Percentiles rank a stretch among this genome's conserved stretches.
phyloP scores from a whole-genome alignment of 2,329 filamentous ascomycete genomes.

The Fusarium aywerte region DNA sequence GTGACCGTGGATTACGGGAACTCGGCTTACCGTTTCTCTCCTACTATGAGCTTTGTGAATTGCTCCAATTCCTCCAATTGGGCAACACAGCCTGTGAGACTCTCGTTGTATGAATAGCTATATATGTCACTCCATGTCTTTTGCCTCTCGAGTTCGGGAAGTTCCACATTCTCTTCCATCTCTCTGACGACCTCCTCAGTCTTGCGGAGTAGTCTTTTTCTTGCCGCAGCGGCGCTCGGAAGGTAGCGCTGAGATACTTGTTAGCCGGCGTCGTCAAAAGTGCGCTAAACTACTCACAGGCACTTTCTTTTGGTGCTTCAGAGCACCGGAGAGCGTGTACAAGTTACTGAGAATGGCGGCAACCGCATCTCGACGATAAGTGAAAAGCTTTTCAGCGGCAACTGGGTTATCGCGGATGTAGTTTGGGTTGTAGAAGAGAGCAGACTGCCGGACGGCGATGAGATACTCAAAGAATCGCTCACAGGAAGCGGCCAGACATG shows the following conservation, averaged over 20 bases:
- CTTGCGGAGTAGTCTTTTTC: slow-evolving; percentile 62
- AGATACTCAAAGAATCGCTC: slow-evolving; percentile 70
- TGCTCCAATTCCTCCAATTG: slow-evolving; percentile 65
- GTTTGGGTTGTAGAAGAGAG: slow-evolving; percentile 66
- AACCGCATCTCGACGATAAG: slow-evolving; percentile 65
- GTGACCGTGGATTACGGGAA: neutral
- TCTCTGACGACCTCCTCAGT: slow-evolving; percentile 60
- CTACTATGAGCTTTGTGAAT: slow-evolving; percentile 68
- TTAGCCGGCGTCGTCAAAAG: neutral
- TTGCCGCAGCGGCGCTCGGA: slow-evolving; percentile 64
- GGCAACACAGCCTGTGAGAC: slow-evolving; percentile 64
- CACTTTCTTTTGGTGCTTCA: slow-evolving; percentile 61
- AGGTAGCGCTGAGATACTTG: slow-evolving; percentile 58
- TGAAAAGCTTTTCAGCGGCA: slow-evolving; percentile 61
- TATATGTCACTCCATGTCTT: slow-evolving; percentile 68
- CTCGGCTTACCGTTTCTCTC: slow-evolving; percentile 59
- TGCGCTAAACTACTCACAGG: slow-evolving; percentile 52
- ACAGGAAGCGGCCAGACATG: slow-evolving; percentile 64
- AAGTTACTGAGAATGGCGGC: slow-evolving; percentile 67
- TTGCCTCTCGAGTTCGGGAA: slow-evolving; percentile 47
- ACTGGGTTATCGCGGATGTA: slow-evolving; percentile 62
- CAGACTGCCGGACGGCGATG: slow-evolving; percentile 67
- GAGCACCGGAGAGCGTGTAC: slow-evolving; percentile 66
- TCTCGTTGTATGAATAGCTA: slow-evolving; percentile 64
- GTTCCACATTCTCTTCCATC: slow-evolving; percentile 40